Conservation (phyloP, 1,284 basidiomycete species). For the Sanghuangporus sanghuang region DNA sequence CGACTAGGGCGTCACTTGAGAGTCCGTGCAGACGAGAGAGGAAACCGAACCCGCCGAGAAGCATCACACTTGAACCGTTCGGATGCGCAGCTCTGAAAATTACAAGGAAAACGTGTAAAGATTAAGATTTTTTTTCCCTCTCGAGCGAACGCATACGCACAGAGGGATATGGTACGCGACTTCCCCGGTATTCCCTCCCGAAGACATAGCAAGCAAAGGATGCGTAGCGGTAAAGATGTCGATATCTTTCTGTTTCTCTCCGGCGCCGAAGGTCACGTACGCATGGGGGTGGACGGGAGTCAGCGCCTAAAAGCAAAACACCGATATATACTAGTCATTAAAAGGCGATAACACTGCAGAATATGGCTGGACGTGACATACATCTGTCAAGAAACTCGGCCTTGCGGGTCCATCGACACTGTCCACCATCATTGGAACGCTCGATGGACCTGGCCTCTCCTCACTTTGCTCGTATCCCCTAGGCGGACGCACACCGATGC, state of each 20-base stretch:
- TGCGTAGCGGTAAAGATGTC: conserved; percentile 70
- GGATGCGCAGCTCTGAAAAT: conserved; percentile 61
- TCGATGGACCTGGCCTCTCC: background rate
- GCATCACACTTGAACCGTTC: conserved; percentile 76
- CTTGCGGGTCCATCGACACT: conserved; percentile 11
- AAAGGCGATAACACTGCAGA: conserved; percentile 22
- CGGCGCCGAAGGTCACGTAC: conserved; percentile 79
- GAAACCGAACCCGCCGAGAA: conserved; percentile 89
- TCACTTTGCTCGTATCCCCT: conserved; percentile 3
- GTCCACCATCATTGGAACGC: background rate
- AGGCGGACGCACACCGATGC: background rate
- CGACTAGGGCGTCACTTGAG: conserved; percentile 81
- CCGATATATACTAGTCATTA: conserved; percentile 16
- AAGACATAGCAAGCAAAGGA: conserved; percentile 55
- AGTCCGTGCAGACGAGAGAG: conserved; percentile 78
- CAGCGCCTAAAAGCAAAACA: conserved; percentile 21
- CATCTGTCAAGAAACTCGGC: conserved; percentile 21
- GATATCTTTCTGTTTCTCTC: conserved; percentile 76
- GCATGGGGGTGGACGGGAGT: conserved; percentile 62
- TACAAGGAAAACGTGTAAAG: background rate
- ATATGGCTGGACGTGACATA: background rate
- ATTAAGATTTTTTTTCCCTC: background rate
- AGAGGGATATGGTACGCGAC: conserved; percentile 84
- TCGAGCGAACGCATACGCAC: conserved; percentile 36
- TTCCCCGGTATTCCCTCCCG: conserved; percentile 40